Evolutionary conservation across 129 eudicot genomes (phyloP).

Genomic region (Logfia minima): DNA sequence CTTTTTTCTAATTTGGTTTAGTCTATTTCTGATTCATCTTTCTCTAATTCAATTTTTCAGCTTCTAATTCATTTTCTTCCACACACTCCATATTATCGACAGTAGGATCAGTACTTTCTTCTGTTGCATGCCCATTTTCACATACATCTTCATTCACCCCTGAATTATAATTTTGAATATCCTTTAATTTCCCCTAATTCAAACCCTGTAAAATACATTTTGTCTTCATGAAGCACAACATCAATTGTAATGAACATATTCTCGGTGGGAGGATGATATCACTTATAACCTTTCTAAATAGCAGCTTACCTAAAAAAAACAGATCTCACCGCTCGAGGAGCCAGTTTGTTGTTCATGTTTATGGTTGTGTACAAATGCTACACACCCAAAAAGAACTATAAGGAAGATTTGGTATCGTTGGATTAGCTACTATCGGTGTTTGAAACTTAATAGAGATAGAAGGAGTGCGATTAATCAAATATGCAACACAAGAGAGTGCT

Average conservation of each 20-base stretch:
- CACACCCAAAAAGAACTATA: slow-evolving; percentile 29
- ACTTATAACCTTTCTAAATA: background rate
- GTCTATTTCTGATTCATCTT: too few relatives aligned
- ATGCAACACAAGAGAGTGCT: slow-evolving; percentile 1
- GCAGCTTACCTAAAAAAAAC: slow-evolving; percentile 28
- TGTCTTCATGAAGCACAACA: slow-evolving; percentile 26
- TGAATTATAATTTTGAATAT: background rate
- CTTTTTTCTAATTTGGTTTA: too few relatives aligned
- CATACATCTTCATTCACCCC: background rate
- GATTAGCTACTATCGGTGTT: slow-evolving; percentile 16
- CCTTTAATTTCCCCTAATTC: slow-evolving; percentile 11
- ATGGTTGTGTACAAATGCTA: slow-evolving; percentile 30
- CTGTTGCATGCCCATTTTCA: background rate
- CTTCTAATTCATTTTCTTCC: too few relatives aligned
- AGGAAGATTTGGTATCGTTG: background rate
- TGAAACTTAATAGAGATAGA: slow-evolving; percentile 20
- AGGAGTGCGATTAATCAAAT: slow-evolving; percentile 23
- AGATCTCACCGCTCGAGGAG: slow-evolving; percentile 16
- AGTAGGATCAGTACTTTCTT: background rate
- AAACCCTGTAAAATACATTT: background rate
- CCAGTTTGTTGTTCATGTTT: slow-evolving; percentile 10
- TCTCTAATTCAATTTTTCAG: too few relatives aligned
- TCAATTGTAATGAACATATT: slow-evolving; percentile 11
- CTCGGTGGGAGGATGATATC: slow-evolving; percentile 24
- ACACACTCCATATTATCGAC: too few relatives aligned